Conservation (phyloP, 2,329 filamentous ascomycete species). For the Xylaria sp. region DNA sequence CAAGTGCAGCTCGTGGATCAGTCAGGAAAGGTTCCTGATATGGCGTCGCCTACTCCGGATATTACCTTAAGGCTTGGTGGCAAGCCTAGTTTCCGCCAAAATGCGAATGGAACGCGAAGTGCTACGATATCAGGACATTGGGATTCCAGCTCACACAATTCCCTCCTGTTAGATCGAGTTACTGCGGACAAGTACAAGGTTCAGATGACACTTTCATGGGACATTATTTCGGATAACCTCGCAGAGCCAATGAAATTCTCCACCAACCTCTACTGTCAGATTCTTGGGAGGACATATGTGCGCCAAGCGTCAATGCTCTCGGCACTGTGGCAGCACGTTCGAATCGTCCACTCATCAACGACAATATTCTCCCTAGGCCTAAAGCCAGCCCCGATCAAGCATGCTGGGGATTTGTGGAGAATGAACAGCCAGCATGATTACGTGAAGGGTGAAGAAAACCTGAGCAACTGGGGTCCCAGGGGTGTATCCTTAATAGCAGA, state of each 20-base stretch:
- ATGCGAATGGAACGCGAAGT: constrained; percentile 89
- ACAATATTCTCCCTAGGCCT: constrained; percentile 88
- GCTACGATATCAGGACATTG: constrained; percentile 91
- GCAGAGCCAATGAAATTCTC: constrained; percentile 90
- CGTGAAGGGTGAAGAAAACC: constrained; percentile 91
- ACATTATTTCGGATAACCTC: constrained; percentile 83
- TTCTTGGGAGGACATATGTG: constrained; percentile 84
- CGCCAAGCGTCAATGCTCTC: constrained; percentile 89
- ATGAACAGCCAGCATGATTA: constrained; percentile 96
- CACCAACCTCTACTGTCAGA: constrained; percentile 82
- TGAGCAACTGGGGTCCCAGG: constrained; percentile 86
- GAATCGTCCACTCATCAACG: constrained; percentile 87
- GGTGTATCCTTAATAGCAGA: constrained; percentile 93
- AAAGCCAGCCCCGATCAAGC: constrained; percentile 88
- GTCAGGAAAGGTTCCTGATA: constrained; percentile 83
- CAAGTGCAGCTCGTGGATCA: constrained; percentile 85
- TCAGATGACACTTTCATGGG: constrained; percentile 87
- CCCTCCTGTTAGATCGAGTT: constrained; percentile 89
- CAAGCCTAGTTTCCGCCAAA: constrained; percentile 81
- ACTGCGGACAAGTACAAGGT: constrained; percentile 94
- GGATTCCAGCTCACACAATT: constrained; percentile 94
- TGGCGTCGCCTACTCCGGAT: constrained; percentile 76
- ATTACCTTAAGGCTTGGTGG: constrained; percentile 81
- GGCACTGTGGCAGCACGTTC: constrained; percentile 83
- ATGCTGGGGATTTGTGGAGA: constrained; percentile 92